Evolutionary conservation across 108 stramenopile species (phyloP).

Genomic region (Skeletonema costatum): DNA sequence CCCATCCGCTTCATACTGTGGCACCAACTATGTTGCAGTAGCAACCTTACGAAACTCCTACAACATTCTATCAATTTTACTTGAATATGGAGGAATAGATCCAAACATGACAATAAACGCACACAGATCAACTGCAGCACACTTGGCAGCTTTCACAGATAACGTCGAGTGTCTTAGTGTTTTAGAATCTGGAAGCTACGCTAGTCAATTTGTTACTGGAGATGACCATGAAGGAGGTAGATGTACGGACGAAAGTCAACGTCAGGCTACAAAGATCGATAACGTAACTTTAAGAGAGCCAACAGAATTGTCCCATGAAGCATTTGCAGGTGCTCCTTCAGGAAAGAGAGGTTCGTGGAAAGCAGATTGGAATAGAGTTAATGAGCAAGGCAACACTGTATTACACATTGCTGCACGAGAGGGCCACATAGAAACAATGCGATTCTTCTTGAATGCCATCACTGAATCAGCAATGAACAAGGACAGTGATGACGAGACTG

Average conservation of each 20-base stretch:
- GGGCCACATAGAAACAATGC: conserved; percentile 22
- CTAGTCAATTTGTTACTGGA: background rate
- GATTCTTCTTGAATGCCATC: conserved; percentile 30
- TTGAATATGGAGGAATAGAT: conserved; percentile 34
- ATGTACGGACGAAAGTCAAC: background rate
- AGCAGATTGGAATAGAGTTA: conserved; percentile 27
- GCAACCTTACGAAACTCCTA: conserved; percentile 38
- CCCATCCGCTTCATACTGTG: conserved; percentile 32
- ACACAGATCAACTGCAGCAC: conserved; percentile 41
- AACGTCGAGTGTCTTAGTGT: conserved; percentile 37
- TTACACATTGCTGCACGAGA: conserved; percentile 39
- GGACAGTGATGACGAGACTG: background rate
- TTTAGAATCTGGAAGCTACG: conserved; percentile 22
- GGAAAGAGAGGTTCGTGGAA: conserved; percentile 10
- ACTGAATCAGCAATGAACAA: conserved; percentile 12
- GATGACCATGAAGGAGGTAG: background rate
- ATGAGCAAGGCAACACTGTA: conserved; percentile 28
- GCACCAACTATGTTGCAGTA: conserved; percentile 32
- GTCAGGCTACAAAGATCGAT: background rate
- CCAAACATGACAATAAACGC: conserved; percentile 29
- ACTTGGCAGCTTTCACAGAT: conserved; percentile 36
- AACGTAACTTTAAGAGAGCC: background rate
- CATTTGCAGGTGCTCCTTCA: background rate
- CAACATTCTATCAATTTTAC: conserved; percentile 23
- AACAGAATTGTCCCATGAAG: background rate